phyloP scores from a whole-genome alignment of 306 rosid genomes.

The Biancaea sappan region DNA sequence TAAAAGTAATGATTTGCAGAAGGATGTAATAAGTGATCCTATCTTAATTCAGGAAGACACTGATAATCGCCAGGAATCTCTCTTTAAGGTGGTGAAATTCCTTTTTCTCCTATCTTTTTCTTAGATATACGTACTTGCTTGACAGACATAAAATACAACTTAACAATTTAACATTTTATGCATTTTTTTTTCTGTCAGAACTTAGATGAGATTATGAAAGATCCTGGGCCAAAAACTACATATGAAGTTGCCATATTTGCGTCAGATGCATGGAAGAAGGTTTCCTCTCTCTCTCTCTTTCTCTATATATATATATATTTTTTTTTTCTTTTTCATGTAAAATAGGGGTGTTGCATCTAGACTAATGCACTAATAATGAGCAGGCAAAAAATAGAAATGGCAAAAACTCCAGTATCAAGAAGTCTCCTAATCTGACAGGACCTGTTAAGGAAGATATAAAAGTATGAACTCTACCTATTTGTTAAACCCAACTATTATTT shows the following conservation, averaged over 20 bases:
- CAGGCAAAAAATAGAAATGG: conserved; percentile 64
- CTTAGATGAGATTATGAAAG: conserved; percentile 56
- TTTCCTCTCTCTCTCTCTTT: conserved; percentile 8
- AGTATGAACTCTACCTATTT: conserved; percentile 45
- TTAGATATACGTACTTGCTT: conserved; percentile 23
- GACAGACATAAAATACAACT: conserved; percentile 25
- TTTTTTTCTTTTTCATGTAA: conserved; percentile 5
- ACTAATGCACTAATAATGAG: conserved; percentile 18
- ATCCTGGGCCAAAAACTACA: conserved; percentile 78
- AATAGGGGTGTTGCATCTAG: not conserved
- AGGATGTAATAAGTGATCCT: conserved; percentile 38
- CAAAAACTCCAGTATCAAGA: conserved; percentile 37
- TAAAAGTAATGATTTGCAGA: conserved; percentile 39
- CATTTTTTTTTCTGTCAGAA: conserved; percentile 52
- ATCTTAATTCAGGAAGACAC: conserved; percentile 44
- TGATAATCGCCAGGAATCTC: conserved; percentile 48
- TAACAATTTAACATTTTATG: conserved; percentile 12
- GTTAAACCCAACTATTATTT: not conserved
- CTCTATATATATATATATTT: conserved; percentile 4
- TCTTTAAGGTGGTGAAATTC: conserved; percentile 63
- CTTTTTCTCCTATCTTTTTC: not conserved
- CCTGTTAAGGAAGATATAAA: conserved; percentile 45
- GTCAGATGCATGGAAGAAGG: conserved; percentile 84
- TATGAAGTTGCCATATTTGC: conserved; percentile 82
- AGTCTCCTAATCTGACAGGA: conserved; percentile 34